Conservation (phyloP, 441 rosid species). For the Populus hybrid region DNA sequence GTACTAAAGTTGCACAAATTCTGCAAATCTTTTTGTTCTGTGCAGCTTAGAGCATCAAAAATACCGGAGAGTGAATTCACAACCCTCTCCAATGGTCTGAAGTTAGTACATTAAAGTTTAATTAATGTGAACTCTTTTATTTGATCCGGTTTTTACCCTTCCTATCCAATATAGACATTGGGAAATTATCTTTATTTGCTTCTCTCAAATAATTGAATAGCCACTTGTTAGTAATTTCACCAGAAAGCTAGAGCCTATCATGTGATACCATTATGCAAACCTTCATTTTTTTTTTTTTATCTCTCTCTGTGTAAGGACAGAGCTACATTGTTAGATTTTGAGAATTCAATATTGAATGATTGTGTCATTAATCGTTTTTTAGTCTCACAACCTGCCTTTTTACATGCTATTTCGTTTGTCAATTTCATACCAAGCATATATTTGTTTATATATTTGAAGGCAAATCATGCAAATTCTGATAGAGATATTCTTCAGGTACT, state of each 20-base stretch:
- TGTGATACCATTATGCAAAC: background rate
- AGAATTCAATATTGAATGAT: background rate
- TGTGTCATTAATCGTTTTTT: background rate
- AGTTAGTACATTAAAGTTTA: constrained; percentile 42
- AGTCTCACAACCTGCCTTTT: background rate
- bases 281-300: background rate
- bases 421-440: background rate
- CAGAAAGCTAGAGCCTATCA: background rate
- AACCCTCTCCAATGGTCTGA: constrained; percentile 77
- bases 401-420: background rate
- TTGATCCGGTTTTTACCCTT: background rate
- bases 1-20: constrained; percentile 7
- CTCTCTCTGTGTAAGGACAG: background rate
- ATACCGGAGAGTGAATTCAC: constrained; percentile 75
- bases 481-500: constrained; percentile 51
- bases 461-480: constrained; percentile 22
- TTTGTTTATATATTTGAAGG: background rate
- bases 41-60: constrained; percentile 83
- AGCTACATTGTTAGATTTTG: background rate
- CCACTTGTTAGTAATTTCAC: background rate
- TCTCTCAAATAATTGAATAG: background rate
- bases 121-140: background rate
- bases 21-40: constrained; percentile 11
- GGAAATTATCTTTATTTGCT: background rate
- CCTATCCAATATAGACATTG: background rate